Conservation (phyloP, 2,329 filamentous ascomycete species). For the Ophiocordyceps robertsii region DNA sequence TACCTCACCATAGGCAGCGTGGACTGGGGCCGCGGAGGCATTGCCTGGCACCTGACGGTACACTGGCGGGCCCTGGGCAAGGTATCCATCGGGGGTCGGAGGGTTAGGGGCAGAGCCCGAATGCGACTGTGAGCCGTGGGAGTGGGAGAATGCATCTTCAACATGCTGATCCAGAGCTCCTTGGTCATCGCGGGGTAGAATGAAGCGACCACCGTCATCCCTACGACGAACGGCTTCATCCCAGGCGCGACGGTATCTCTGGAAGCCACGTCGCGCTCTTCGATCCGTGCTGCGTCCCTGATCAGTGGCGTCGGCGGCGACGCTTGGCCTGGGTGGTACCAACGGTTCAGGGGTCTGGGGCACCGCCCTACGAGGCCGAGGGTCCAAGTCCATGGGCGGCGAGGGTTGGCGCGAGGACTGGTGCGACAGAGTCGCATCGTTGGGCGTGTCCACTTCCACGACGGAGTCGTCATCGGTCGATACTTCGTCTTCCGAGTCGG, state of each 20-base stretch:
- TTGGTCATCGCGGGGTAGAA: too few relatives aligned
- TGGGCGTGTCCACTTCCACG: constrained; percentile 8
- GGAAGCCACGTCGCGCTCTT: constrained; percentile 30
- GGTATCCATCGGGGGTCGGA: constrained; percentile 14
- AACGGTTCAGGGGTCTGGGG: neutral
- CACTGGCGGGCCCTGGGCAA: constrained; percentile 1
- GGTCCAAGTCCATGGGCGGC: too few relatives aligned
- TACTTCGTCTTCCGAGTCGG: constrained; percentile 12
- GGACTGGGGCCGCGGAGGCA: constrained; percentile 6
- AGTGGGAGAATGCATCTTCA: too few relatives aligned
- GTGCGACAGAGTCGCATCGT: neutral
- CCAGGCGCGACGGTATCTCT: constrained; percentile 31
- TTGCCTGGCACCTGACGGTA: neutral
- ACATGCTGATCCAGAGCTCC: too few relatives aligned
- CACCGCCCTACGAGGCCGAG: too few relatives aligned
- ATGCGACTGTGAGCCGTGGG: too few relatives aligned
- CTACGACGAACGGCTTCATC: constrained; percentile 22
- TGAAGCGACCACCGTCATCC: constrained; percentile 5
- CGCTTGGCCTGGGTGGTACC: neutral
- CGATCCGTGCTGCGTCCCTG: constrained; percentile 10
- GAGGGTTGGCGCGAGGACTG: neutral
- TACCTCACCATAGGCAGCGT: constrained; percentile 12
- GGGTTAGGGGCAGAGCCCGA: neutral
- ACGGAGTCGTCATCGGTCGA: constrained; percentile 17
- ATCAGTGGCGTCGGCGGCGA: constrained; percentile 8